These are phyloP conservation scores for Colletotrichum falcatum DNA, from an alignment of 2,329 filamentous ascomycete genomes.

Conservation along the genomic window DNA sequence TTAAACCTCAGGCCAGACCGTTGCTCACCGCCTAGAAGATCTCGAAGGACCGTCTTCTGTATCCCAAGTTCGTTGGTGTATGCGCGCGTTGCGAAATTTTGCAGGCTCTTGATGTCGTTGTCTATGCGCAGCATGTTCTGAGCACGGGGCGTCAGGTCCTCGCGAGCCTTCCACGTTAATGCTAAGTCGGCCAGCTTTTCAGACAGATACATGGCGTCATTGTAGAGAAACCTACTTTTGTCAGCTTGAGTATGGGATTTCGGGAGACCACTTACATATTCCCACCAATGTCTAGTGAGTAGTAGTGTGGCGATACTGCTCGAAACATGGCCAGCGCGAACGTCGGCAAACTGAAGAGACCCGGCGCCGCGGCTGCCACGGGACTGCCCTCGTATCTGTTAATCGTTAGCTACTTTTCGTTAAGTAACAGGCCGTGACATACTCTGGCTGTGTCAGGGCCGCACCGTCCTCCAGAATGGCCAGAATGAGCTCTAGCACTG, in stretches of 20 bases:
- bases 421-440: slow-evolving; percentile 44
- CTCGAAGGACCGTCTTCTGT: slow-evolving; percentile 71
- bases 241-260: slow-evolving; percentile 40
- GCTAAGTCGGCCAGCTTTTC: slow-evolving; percentile 66
- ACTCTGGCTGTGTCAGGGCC: slow-evolving; percentile 66
- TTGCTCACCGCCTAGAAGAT: slow-evolving; percentile 66
- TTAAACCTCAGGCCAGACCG: slow-evolving; percentile 1
- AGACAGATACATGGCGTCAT: slow-evolving; percentile 73
- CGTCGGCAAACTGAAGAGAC: slow-evolving; percentile 78
- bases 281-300: slow-evolving; percentile 70
- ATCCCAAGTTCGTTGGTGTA: slow-evolving; percentile 71
- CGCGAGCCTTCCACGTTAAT: slow-evolving; percentile 63
- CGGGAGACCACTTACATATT: slow-evolving; percentile 66
- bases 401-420: slow-evolving; percentile 14
- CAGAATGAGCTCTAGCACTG: slow-evolving; percentile 76
- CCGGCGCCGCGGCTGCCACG: slow-evolving; percentile 75
- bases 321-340: slow-evolving; percentile 83
- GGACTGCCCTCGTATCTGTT: slow-evolving; percentile 61
- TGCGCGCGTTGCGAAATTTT: slow-evolving; percentile 70
- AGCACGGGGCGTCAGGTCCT: slow-evolving; percentile 63
- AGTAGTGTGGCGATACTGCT: slow-evolving; percentile 80
- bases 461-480: slow-evolving; percentile 71
- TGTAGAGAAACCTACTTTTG: slow-evolving; percentile 70
- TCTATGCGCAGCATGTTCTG: slow-evolving; percentile 68
- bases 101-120: slow-evolving; percentile 69